A percentile compares a stretch with the other conserved stretches of the same genome.
Evolutionary conservation across 768 basidiomycete species (phyloP).

Genomic region (Mycena rosella): DNA sequence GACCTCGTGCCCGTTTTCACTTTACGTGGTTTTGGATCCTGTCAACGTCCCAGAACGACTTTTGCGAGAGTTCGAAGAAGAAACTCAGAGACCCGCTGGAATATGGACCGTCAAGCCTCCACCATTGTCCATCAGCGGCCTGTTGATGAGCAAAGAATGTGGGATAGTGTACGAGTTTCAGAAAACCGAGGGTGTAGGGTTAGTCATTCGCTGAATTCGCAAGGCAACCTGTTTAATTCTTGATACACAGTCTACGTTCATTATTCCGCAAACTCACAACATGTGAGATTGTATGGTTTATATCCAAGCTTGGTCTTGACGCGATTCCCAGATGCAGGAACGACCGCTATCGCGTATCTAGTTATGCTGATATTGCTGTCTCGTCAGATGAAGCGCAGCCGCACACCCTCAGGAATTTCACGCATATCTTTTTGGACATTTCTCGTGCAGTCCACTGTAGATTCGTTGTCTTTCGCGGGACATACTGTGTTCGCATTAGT

Average conservation of each 20-base stretch:
- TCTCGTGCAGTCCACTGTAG: slow-evolving; percentile 81
- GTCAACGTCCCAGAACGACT: slow-evolving; percentile 62
- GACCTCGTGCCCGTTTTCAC: slow-evolving; percentile 72
- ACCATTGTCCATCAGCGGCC: slow-evolving; percentile 68
- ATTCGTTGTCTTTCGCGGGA: slow-evolving; percentile 88
- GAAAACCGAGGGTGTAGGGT: slow-evolving; percentile 80
- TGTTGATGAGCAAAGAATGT: slow-evolving; percentile 85
- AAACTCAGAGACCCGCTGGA: slow-evolving; percentile 81
- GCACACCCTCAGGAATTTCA: slow-evolving; percentile 83
- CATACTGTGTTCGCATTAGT: slow-evolving; percentile 92
- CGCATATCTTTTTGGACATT: slow-evolving; percentile 89
- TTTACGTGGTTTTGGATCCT: slow-evolving; percentile 75
- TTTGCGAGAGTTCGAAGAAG: slow-evolving; percentile 80
- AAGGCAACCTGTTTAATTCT: slow-evolving; percentile 4
- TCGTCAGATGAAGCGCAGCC: slow-evolving; percentile 80
- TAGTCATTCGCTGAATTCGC: slow-evolving; percentile 28
- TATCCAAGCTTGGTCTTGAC: slow-evolving; percentile 23
- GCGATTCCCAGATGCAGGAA: slow-evolving; percentile 72
- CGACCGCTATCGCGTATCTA: slow-evolving; percentile 76
- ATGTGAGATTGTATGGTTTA: slow-evolving; percentile 52
- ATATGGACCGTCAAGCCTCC: slow-evolving; percentile 70
- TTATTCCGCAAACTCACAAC: slow-evolving; percentile 84
- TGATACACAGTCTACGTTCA: slow-evolving; percentile 63
- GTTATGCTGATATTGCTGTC: slow-evolving; percentile 74
- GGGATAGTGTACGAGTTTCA: slow-evolving; percentile 78